Evolutionary conservation across 2,329 filamentous ascomycete genomes (phyloP).

Genomic region (Colletotrichum chrysophilum): DNA sequence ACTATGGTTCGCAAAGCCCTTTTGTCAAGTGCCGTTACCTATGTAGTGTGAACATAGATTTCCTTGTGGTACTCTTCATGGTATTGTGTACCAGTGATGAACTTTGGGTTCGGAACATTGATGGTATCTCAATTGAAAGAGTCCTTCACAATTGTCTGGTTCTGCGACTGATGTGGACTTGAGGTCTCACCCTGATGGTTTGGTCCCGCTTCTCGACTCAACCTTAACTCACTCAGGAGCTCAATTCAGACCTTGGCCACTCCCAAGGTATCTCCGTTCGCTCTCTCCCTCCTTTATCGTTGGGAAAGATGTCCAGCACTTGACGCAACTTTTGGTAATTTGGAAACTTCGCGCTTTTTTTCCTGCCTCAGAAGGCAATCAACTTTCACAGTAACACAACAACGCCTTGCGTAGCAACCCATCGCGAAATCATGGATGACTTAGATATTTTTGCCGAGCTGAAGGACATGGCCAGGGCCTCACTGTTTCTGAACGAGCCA

Average conservation of each 20-base stretch:
- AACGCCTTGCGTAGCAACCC: background rate
- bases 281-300: background rate
- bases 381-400: background rate
- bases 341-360: background rate
- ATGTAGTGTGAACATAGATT: background rate
- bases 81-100: too few species aligned
- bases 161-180: background rate
- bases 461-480: background rate
- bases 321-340: background rate
- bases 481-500: background rate
- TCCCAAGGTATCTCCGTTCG: background rate
- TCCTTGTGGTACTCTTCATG: background rate
- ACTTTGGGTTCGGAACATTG: background rate
- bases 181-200: background rate
- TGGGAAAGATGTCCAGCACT: fast-evolving
- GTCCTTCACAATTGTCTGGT: background rate
- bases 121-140: background rate
- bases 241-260: background rate
- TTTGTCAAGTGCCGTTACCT: background rate
- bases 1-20: background rate
- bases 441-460: background rate
- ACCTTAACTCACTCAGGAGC: background rate
- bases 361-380: background rate
- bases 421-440: background rate
- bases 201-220: background rate